Evolutionary conservation across 176 grass and related monocot genomes (phyloP).

Genomic region (Oryza brachyantha): DNA sequence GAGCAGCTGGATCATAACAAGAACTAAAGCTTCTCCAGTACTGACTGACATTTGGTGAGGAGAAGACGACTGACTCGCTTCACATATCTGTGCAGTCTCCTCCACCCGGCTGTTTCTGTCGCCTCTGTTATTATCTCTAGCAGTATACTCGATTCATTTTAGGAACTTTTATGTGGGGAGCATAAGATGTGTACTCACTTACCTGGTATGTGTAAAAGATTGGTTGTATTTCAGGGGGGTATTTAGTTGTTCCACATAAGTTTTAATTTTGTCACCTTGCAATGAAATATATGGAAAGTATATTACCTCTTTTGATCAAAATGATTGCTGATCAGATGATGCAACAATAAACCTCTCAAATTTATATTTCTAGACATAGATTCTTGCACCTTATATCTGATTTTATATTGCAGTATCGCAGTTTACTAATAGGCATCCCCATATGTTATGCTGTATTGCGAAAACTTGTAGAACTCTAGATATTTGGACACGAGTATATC

Average conservation of each 20-base stretch:
- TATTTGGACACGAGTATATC: no score
- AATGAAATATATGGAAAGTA: conserved; percentile 17
- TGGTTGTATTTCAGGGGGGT: conserved; percentile 37
- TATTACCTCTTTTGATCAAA: conserved; percentile 12
- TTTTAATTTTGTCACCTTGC: conserved; percentile 18
- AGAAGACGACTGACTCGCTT: conserved; percentile 29
- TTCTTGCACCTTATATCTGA: background rate
- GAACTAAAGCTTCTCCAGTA: conserved; percentile 33
- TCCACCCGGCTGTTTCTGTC: conserved; percentile 19
- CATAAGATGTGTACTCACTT: conserved; percentile 37
- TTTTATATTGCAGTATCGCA: background rate
- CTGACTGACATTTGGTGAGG: conserved; percentile 25
- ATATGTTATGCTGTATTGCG: no score
- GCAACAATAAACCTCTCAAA: background rate
- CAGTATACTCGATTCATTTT: conserved; percentile 41
- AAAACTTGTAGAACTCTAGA: no score
- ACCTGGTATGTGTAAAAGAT: conserved; percentile 41
- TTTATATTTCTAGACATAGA: background rate
- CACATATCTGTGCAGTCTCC: conserved; percentile 10
- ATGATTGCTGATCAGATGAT: background rate
- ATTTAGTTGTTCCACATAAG: conserved; percentile 30
- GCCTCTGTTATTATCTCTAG: conserved; percentile 34
- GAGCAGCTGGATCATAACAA: conserved; percentile 30
- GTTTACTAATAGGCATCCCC: background rate
- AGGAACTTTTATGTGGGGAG: conserved; percentile 30